Percentiles rank a stretch among this genome's conserved stretches.
Conservation (phyloP, 2,329 filamentous ascomycete species). For the Penicillium digitatum region DNA sequence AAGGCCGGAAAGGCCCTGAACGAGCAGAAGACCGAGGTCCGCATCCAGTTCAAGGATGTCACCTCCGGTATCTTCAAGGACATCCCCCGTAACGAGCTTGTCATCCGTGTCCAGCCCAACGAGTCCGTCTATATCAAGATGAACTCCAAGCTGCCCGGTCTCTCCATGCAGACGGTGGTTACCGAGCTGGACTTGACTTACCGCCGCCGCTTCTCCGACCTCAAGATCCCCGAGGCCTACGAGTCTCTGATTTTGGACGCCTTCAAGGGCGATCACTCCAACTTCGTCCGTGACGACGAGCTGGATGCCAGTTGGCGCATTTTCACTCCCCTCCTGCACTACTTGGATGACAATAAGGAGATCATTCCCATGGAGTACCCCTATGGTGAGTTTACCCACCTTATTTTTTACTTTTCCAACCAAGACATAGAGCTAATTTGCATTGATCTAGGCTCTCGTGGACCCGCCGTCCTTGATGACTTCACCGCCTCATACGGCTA, state of each 20-base stretch:
- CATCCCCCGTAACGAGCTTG: constrained; percentile 97
- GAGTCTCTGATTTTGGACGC: constrained; percentile 96
- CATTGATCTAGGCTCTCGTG: constrained; percentile 71
- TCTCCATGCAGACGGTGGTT: constrained; percentile 99
- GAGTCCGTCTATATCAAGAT: constrained; percentile 99
- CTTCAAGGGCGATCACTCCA: constrained; percentile 98
- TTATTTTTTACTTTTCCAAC: background rate
- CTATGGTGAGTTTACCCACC: constrained; percentile 69
- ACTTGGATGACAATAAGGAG: constrained; percentile 98
- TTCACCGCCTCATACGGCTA: constrained; percentile 98
- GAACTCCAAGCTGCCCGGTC: constrained; percentile 97
- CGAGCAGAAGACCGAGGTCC: constrained; percentile 99
- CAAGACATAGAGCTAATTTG: background rate
- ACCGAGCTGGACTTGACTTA: constrained; percentile 98
- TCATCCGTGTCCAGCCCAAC: constrained; percentile 98
- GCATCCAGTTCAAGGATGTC: constrained; percentile 99
- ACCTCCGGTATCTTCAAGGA: constrained; percentile 99
- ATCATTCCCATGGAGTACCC: constrained; percentile 99
- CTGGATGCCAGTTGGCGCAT: constrained; percentile 97
- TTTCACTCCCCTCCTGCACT: constrained; percentile 95
- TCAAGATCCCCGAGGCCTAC: constrained; percentile 99
- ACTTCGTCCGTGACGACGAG: constrained; percentile 97
- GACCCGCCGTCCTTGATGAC: constrained; percentile 92
- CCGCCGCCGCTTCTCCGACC: constrained; percentile 94
- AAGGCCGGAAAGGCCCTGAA: constrained; percentile 99